Evolutionary conservation across 805 yeast species (phyloP).

Genomic region (Pichia gijzeniarum): DNA sequence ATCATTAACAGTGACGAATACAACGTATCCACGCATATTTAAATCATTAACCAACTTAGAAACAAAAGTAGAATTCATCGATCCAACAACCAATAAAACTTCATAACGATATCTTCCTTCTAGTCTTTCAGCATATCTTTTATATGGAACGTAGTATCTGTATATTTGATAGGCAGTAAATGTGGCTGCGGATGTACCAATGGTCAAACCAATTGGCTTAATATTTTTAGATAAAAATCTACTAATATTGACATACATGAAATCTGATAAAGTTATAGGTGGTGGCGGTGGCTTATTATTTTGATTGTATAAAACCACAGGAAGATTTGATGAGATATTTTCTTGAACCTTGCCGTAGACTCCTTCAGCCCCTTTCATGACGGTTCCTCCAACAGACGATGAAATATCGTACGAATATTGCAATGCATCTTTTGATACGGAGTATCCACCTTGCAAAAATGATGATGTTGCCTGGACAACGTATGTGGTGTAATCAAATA

Average conservation of each 20-base stretch:
- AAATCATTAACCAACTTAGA: conserved; percentile 66
- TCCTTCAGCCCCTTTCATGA: background rate
- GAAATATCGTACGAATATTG: conserved; percentile 8
- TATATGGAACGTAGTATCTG: conserved; percentile 10
- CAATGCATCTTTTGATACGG: conserved; percentile 5
- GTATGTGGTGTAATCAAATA: conserved; percentile 11
- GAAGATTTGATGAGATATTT: background rate
- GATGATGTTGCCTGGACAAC: conserved; percentile 3
- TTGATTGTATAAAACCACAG: background rate
- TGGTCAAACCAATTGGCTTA: conserved; percentile 9
- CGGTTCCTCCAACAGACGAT: conserved; percentile 3
- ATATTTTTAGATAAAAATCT: conserved; percentile 1
- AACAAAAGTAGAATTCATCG: conserved; percentile 69
- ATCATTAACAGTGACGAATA: conserved; percentile 65
- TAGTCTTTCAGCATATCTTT: conserved; percentile 54
- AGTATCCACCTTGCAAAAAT: conserved; percentile 2
- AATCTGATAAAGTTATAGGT: conserved; percentile 1
- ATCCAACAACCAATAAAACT: conserved; percentile 68
- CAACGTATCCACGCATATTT: conserved; percentile 74
- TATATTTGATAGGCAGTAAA: conserved; percentile 6
- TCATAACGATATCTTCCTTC: conserved; percentile 69
- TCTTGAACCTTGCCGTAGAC: conserved; percentile 2
- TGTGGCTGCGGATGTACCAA: conserved; percentile 8
- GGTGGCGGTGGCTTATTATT: background rate
- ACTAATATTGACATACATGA: background rate